These are phyloP conservation scores for Suillus variegatus DNA, from an alignment of 768 basidiomycete genomes.

Conservation along the genomic window DNA sequence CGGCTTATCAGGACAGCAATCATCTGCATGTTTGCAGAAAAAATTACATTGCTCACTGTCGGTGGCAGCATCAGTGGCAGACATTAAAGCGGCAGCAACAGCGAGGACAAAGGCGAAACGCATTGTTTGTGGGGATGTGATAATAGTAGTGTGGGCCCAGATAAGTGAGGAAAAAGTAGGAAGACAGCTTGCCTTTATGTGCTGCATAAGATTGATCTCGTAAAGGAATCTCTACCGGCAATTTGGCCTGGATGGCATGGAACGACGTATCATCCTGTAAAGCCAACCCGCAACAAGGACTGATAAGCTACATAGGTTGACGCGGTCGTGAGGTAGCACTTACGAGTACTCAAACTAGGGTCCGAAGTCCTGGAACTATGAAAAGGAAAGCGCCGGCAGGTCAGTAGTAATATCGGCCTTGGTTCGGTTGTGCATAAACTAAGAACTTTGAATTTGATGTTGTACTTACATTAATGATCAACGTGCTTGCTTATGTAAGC, in stretches of 20 bases:
- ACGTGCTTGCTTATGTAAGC: neutral
- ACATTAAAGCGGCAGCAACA: neutral
- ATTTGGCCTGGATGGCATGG: neutral
- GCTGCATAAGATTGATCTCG: too few relatives aligned
- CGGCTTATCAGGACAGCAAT: neutral
- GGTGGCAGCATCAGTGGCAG: neutral
- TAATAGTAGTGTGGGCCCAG: neutral
- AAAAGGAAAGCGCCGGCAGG: too few relatives aligned
- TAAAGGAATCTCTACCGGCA: too few relatives aligned
- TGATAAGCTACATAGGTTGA: too few relatives aligned
- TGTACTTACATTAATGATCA: neutral
- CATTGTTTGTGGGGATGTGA: neutral
- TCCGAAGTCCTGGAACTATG: too few relatives aligned
- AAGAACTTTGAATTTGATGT: neutral
- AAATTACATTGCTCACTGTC: neutral
- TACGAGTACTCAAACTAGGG: too few relatives aligned
- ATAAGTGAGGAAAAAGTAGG: neutral
- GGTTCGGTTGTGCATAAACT: neutral
- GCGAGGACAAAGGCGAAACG: neutral
- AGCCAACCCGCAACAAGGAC: too few relatives aligned
- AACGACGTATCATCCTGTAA: neutral
- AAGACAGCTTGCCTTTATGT: too few relatives aligned
- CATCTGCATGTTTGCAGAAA: too few relatives aligned
- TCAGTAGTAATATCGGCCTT: neutral
- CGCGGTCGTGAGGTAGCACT: too few relatives aligned